Conservation (phyloP, 2,329 filamentous ascomycete genomes). For the Trichoderma koningii region DNA sequence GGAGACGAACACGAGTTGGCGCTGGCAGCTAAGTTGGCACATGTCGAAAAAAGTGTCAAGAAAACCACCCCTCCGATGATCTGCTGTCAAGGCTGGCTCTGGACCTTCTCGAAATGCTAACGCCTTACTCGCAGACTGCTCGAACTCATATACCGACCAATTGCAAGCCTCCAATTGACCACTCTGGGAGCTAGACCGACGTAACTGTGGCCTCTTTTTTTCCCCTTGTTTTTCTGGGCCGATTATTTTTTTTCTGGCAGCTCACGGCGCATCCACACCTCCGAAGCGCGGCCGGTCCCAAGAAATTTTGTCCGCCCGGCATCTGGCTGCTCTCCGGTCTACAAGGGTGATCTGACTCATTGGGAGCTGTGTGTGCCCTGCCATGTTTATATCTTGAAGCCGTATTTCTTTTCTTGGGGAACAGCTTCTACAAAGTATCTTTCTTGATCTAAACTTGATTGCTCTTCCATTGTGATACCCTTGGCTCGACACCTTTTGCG, state of each 20-base stretch:
- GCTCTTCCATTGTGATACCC: conserved; percentile 16
- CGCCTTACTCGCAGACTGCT: conserved; percentile 6
- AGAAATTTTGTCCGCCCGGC: conserved; percentile 4
- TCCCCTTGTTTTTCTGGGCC: not conserved
- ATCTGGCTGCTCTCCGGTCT: conserved; percentile 14
- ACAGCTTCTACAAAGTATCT: not conserved
- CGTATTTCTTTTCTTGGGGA: not conserved
- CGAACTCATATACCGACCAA: not conserved
- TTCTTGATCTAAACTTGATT: not conserved
- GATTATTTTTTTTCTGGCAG: not conserved
- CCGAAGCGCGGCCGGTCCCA: conserved; percentile 25
- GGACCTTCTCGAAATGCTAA: not conserved
- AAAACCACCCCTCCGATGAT: not conserved
- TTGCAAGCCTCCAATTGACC: conserved; percentile 11
- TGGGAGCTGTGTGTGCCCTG: not conserved
- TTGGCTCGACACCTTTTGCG: not conserved
- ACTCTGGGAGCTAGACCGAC: conserved; percentile 15
- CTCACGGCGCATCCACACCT: conserved; percentile 20
- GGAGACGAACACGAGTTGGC: too few relatives aligned
- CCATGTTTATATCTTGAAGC: not conserved
- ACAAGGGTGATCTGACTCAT: conserved; percentile 25
- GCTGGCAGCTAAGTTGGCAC: too few relatives aligned
- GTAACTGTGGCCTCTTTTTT: conserved; percentile 17
- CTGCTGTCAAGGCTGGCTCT: not conserved
- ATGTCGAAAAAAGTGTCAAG: too few relatives aligned